Evolutionary conservation across 2,329 filamentous ascomycete species (phyloP).

Genomic region (Pyrenochaeta sp.): DNA sequence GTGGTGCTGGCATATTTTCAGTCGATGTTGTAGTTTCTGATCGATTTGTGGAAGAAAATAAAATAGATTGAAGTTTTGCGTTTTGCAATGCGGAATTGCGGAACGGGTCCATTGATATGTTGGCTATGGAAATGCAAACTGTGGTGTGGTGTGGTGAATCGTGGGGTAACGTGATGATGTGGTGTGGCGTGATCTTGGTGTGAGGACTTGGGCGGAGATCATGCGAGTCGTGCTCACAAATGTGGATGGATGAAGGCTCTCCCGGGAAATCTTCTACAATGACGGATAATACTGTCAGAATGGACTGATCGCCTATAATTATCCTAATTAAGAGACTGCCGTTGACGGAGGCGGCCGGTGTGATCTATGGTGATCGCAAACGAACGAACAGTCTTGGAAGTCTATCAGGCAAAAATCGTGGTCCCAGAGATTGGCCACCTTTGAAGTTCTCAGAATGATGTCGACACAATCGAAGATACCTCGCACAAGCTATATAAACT

Average conservation of each 20-base stretch:
- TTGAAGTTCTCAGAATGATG: background rate
- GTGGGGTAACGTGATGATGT: constrained; percentile 27
- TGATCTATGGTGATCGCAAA: background rate
- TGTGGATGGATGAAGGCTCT: constrained; percentile 25
- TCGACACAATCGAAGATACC: background rate
- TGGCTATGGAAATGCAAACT: constrained; percentile 7
- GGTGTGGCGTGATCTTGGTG: constrained; percentile 44
- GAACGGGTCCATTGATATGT: constrained; percentile 31
- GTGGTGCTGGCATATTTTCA: constrained; percentile 36
- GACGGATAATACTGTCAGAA: constrained; percentile 9
- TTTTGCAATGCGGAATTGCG: constrained; percentile 24
- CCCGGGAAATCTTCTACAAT: constrained; percentile 23
- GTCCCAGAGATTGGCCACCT: background rate
- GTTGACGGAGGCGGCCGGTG: background rate
- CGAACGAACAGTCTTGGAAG: background rate
- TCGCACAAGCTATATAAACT: constrained; percentile 13
- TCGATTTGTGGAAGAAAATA: constrained; percentile 8
- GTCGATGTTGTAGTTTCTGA: constrained; percentile 1
- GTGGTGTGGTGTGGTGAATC: constrained; percentile 16
- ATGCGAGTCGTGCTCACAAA: constrained; percentile 27
- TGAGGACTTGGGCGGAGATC: constrained; percentile 29
- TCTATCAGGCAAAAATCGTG: background rate
- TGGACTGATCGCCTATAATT: background rate
- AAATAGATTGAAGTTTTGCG: constrained; percentile 28
- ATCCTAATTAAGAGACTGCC: background rate